These are phyloP conservation scores for Saccharomycopsis fibuligera DNA, from an alignment of 805 yeast genomes.

Conservation along the genomic window DNA sequence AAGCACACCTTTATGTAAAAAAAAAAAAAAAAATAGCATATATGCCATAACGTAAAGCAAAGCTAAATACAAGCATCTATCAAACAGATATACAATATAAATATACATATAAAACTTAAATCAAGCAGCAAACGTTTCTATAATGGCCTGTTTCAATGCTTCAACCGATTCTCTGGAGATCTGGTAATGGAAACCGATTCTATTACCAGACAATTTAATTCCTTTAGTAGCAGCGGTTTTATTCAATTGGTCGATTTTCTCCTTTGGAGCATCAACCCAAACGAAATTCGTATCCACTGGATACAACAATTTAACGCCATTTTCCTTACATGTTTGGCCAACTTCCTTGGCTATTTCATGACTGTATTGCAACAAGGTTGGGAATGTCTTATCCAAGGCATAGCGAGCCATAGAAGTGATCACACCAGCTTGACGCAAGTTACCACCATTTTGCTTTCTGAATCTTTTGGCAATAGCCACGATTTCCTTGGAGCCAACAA, in stretches of 20 bases:
- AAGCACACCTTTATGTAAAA: no score
- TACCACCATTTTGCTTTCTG: slow-evolving; percentile 91
- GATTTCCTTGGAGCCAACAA: slow-evolving; percentile 59
- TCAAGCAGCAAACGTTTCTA: no score
- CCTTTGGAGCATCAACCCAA: slow-evolving; percentile 45
- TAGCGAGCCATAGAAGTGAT: slow-evolving; percentile 73
- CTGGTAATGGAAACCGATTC: slow-evolving; percentile 80
- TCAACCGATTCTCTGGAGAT: slow-evolving; percentile 49
- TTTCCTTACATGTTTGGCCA: slow-evolving; percentile 43
- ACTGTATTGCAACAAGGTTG: slow-evolving; percentile 40
- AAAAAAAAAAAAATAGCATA: no score
- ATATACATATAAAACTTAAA: no score
- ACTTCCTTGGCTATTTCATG: slow-evolving; percentile 46
- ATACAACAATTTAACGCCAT: slow-evolving; percentile 54
- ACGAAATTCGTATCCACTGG: slow-evolving; percentile 86
- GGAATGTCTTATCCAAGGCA: slow-evolving; percentile 70
- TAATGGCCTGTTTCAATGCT: slow-evolving; percentile 47
- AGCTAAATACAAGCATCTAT: no score
- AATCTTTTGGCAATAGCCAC: slow-evolving; percentile 75
- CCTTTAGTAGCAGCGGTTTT: slow-evolving; percentile 52
- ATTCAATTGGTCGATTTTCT: slow-evolving; percentile 40
- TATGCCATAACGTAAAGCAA: no score
- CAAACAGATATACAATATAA: no score
- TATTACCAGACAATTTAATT: slow-evolving; percentile 61
- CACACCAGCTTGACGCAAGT: slow-evolving; percentile 83